Evolutionary conservation across 2,329 filamentous ascomycete genomes (phyloP), one percentile per base, ranked within the genome.

Genomic region (Coniella vitis): DNA sequence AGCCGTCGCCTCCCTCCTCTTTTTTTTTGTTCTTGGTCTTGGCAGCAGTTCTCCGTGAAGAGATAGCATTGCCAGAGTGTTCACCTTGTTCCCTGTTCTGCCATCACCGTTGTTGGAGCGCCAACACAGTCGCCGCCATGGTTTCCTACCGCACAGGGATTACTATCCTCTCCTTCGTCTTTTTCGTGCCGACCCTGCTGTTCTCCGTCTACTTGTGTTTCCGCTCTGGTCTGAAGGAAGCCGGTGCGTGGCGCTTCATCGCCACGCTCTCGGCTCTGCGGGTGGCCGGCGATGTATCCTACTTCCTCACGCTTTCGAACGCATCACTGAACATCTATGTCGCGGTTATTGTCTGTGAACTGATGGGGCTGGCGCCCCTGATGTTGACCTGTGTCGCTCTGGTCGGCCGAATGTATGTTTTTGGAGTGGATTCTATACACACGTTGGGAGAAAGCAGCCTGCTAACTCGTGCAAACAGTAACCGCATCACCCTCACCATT

Each of bases 61-160:
- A n/a, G n/a, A n/a, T n/a, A n/a, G n/a, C n/a, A n/a, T n/a, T n/a
- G n/a, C n/a, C n/a, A n/a, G n/a, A n/a, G n/a, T n/a, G n/a, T n/a
- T n/a, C n/a, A n/a, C n/a, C n/a, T n/a, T n/a, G n/a, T n/a, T n/a
- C n/a, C n/a, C n/a, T 7, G 10, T 12, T 5, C 13, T 7, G 19
- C 12, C 14, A 4, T 25, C 1, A 25, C 3, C 13, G 13, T 12
- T 4, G 17, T 20, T 13, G 3, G 7, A 5, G 4, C 25, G 4
- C 8, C 13, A 34, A n/a, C 40, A 21, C 14, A 8, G 39, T 20
- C 16, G 43, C 22, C n/a, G 53, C 53, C 50, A 25, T 47, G 16
- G 41, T 54, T 10, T 47, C 53, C 13, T 53, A 54, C 36, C 46
- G 53, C n/a, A 50, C 51, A 14, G 53, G 53, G 32, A 54, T 54